A percentile compares a stretch with the other conserved stretches of the same genome.
Evolutionary conservation across 2,329 filamentous ascomycete species (phyloP).

Genomic region (Aspergillus persii): DNA sequence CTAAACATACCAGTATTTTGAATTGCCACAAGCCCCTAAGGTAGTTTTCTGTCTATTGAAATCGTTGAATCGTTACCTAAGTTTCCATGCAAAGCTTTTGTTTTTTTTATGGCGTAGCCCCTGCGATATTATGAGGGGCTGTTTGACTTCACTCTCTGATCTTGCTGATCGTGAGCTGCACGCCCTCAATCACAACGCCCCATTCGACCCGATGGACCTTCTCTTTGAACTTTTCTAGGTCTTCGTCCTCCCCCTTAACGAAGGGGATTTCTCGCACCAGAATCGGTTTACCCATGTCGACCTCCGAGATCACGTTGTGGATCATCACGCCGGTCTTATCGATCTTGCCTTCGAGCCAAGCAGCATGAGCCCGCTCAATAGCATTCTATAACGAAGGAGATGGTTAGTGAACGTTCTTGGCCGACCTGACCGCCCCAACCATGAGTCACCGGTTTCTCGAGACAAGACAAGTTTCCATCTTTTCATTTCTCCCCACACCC

Average conservation of each 20-base stretch:
- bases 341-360: conserved; percentile 67
- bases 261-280: conserved; percentile 66
- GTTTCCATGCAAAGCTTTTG: background rate
- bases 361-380: conserved; percentile 74
- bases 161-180: conserved; percentile 35
- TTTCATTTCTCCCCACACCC: background rate
- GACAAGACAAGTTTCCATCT: background rate
- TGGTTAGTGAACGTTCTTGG: background rate
- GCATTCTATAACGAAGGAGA: conserved; percentile 48
- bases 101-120: background rate
- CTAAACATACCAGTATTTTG: background rate
- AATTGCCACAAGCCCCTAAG: background rate
- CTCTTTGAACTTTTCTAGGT: conserved; percentile 63
- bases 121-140: background rate
- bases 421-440: background rate
- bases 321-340: conserved; percentile 79
- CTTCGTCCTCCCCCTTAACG: conserved; percentile 60
- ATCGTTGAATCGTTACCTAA: background rate
- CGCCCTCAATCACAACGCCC: conserved; percentile 73
- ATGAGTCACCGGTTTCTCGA: background rate
- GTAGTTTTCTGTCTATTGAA: background rate
- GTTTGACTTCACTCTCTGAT: conserved; percentile 24
- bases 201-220: conserved; percentile 77
- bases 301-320: conserved; percentile 76
- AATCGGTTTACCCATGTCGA: conserved; percentile 76